Conservation (phyloP, 768 basidiomycete species). For the Calocybe indica region DNA sequence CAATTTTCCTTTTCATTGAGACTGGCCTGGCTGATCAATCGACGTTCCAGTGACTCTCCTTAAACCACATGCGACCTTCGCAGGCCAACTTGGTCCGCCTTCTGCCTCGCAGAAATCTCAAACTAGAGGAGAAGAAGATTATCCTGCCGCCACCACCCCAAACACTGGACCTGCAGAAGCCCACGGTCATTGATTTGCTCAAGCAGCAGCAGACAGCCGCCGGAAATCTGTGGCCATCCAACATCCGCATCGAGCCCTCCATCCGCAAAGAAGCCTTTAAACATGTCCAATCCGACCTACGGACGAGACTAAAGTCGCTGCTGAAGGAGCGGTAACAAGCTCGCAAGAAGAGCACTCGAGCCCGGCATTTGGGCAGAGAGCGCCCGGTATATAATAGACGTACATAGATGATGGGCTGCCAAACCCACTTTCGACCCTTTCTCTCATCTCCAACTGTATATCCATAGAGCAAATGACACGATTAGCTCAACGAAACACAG, state of each 20-base stretch:
- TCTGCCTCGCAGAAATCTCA: constrained; percentile 27
- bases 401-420: too few species aligned
- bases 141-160: constrained; percentile 27
- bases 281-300: constrained; percentile 29
- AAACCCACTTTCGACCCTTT: too few species aligned
- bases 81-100: constrained; percentile 28
- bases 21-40: too few species aligned
- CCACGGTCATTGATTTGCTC: constrained; percentile 30
- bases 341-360: too few species aligned
- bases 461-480: too few species aligned
- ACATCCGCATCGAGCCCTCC: constrained; percentile 39
- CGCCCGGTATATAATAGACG: too few species aligned
- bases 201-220: constrained; percentile 25
- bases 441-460: too few species aligned
- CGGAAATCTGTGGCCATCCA: constrained; percentile 34
- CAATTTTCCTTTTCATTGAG: too few species aligned
- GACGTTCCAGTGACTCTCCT: not conserved
- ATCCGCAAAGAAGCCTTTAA: constrained; percentile 34
- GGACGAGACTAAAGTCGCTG: constrained; percentile 32
- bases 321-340: constrained; percentile 32
- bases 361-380: too few species aligned
- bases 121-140: constrained; percentile 22
- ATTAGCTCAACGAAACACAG: too few species aligned
- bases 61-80: constrained; percentile 28
- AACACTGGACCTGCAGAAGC: constrained; percentile 24